Percentiles rank a stretch among this genome's conserved stretches.
These are phyloP conservation scores for Lipomyces lipofer DNA, from an alignment of 805 yeast genomes.

Conservation along the genomic window DNA sequence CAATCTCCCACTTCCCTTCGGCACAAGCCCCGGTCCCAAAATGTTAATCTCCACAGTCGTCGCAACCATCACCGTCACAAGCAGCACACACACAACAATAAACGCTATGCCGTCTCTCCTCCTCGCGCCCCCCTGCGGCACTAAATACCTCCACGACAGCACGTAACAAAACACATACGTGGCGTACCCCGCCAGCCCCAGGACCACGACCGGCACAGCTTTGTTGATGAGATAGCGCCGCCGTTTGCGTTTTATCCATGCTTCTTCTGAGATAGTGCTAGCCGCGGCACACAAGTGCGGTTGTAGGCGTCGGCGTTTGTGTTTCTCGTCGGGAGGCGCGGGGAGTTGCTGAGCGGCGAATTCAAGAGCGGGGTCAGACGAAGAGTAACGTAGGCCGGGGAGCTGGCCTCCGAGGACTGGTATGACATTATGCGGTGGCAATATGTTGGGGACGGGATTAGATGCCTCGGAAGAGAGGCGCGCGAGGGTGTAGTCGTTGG, in stretches of 20 bases:
- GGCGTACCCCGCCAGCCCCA: slow-evolving; percentile 43
- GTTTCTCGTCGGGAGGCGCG: not conserved
- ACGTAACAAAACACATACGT: slow-evolving; percentile 49
- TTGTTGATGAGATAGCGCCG: slow-evolving; percentile 21
- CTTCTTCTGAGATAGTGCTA: slow-evolving; percentile 8
- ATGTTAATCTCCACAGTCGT: slow-evolving; percentile 50
- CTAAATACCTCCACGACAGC: slow-evolving; percentile 47
- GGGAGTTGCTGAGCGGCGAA: too few species aligned
- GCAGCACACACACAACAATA: slow-evolving; percentile 39
- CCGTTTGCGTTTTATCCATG: slow-evolving; percentile 13
- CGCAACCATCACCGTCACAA: slow-evolving; percentile 36
- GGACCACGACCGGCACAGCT: slow-evolving; percentile 18
- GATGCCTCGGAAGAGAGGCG: not conserved
- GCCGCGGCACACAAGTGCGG: not conserved
- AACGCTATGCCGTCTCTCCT: slow-evolving; percentile 44
- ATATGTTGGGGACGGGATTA: not conserved
- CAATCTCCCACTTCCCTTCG: slow-evolving; percentile 42
- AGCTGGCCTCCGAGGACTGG: too few species aligned
- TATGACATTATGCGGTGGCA: too few species aligned
- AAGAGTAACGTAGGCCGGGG: too few species aligned
- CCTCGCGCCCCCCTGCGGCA: slow-evolving; percentile 23
- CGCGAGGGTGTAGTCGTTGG: not conserved
- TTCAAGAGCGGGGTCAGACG: too few species aligned
- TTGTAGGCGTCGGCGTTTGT: not conserved
- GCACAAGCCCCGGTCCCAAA: slow-evolving; percentile 62